phyloP scores from a whole-genome alignment of 441 rosid species.

The Syzygium malaccense region DNA sequence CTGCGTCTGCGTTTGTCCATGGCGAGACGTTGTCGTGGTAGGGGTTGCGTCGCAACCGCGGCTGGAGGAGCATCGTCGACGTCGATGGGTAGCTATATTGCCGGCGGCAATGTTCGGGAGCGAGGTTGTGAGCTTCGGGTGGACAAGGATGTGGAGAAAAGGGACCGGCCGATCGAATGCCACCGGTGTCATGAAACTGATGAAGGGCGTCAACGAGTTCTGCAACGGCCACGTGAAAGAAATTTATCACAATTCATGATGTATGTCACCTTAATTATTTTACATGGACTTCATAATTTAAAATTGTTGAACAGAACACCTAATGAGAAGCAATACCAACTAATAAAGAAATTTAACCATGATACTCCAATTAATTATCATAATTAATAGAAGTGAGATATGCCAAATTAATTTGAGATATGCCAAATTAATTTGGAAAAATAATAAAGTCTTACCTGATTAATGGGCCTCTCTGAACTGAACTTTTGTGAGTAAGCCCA shows the following conservation, averaged over 20 bases:
- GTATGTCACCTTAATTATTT: neutral
- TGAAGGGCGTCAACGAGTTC: neutral
- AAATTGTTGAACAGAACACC: neutral
- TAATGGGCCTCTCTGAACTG: neutral
- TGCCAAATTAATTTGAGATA: neutral
- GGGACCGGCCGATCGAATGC: neutral
- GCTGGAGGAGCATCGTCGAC: neutral
- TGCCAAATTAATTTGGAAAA: neutral
- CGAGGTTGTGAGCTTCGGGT: too few species aligned
- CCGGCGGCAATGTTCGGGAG: neutral
- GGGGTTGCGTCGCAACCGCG: neutral
- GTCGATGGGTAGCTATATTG: fast-evolving
- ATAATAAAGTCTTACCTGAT: neutral
- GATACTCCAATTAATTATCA: neutral
- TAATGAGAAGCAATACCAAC: neutral
- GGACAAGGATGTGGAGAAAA: neutral
- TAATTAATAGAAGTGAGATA: neutral
- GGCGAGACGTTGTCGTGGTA: neutral
- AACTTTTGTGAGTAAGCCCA: too few species aligned
- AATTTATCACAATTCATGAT: too few species aligned
- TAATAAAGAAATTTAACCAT: neutral
- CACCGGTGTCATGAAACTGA: neutral
- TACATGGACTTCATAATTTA: neutral
- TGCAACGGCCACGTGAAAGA: too few species aligned
- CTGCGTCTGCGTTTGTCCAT: neutral